Conservation (phyloP, 1,139 yeast species). For the Blastobotrys illinoisensis region DNA sequence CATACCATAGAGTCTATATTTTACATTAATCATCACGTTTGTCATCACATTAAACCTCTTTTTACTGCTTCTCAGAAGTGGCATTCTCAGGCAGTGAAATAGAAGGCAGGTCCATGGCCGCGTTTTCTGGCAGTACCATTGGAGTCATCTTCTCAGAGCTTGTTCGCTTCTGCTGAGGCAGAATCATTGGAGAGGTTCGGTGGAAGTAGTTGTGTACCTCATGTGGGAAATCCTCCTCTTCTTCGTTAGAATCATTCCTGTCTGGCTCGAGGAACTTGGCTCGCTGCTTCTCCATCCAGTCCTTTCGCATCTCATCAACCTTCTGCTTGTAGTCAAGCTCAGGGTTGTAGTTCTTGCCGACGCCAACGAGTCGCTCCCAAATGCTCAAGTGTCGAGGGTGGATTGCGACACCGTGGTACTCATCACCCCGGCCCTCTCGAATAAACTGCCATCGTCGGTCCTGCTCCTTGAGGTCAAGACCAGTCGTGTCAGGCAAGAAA, state of each 20-base stretch:
- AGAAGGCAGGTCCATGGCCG: slow-evolving; percentile 1
- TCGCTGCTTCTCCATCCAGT: slow-evolving; percentile 34
- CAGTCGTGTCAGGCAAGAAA: slow-evolving; percentile 36
- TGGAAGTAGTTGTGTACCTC: slow-evolving; percentile 33
- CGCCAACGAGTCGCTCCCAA: slow-evolving; percentile 35
- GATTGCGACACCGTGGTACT: slow-evolving; percentile 38
- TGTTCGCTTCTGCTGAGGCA: slow-evolving; percentile 18
- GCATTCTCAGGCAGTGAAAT: not conserved
- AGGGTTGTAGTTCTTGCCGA: slow-evolving; percentile 33
- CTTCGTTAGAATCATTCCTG: slow-evolving; percentile 18
- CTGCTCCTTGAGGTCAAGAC: slow-evolving; percentile 35
- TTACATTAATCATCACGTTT: not conserved
- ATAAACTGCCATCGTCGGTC: slow-evolving; percentile 36
- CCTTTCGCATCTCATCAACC: slow-evolving; percentile 34
- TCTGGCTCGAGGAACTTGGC: slow-evolving; percentile 24
- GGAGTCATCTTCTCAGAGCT: slow-evolving; percentile 22
- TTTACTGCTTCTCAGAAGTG: not conserved
- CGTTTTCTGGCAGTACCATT: slow-evolving; percentile 20
- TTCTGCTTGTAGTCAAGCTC: slow-evolving; percentile 36
- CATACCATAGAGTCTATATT: not conserved
- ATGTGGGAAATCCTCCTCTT: slow-evolving; percentile 18
- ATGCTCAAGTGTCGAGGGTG: slow-evolving; percentile 33
- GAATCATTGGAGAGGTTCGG: slow-evolving; percentile 32
- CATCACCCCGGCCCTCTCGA: slow-evolving; percentile 31
- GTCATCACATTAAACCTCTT: not conserved